These are phyloP conservation scores for Carex parvula DNA, from an alignment of 176 grass and related monocot species.

Conservation along the genomic window DNA sequence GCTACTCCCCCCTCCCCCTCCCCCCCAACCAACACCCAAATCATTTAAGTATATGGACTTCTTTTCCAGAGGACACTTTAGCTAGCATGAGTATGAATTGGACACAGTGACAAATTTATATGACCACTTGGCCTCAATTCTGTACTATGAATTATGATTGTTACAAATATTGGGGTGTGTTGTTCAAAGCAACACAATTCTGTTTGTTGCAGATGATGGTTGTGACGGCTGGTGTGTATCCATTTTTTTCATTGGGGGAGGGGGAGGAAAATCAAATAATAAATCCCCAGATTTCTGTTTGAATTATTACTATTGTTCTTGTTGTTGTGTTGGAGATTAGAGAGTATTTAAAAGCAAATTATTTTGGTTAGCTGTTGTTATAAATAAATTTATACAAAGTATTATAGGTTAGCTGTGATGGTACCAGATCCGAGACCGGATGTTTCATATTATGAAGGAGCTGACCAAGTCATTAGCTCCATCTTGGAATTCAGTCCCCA, in stretches of 20 bases:
- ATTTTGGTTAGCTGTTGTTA: background rate
- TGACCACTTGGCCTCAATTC: background rate
- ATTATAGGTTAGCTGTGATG: conserved; percentile 68
- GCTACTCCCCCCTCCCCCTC: too few relatives aligned
- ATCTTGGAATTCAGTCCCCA: conserved; percentile 56
- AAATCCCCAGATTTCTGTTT: background rate
- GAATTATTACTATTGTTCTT: background rate
- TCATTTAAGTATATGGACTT: background rate
- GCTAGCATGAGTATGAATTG: background rate
- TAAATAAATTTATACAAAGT: background rate
- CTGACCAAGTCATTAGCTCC: conserved; percentile 72
- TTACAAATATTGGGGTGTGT: background rate
- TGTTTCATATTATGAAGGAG: conserved; percentile 61
- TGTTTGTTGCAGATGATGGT: background rate
- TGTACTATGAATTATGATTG: background rate
- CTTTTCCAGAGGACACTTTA: background rate
- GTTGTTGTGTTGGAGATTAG: too few relatives aligned
- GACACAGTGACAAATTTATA: background rate
- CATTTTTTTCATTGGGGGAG: background rate
- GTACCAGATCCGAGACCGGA: conserved; percentile 65
- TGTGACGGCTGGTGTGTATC: background rate
- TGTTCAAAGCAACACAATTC: background rate
- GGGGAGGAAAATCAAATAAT: background rate
- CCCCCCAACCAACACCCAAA: background rate
- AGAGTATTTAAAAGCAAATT: background rate